phyloP scores from a whole-genome alignment of 148 eudicot genomes.

The Camellia granthamiana region DNA sequence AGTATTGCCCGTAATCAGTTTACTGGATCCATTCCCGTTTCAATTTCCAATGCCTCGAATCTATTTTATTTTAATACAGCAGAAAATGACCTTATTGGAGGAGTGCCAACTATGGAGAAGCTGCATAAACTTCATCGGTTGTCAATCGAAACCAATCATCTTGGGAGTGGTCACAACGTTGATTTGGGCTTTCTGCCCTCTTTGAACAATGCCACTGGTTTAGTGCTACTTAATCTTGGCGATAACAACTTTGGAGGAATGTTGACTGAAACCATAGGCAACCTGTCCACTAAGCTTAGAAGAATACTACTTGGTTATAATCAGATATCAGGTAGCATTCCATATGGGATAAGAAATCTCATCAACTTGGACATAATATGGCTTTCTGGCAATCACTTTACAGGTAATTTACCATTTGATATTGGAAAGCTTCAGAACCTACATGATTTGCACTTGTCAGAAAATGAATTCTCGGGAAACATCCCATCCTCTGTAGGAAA shows the following conservation, averaged over 20 bases:
- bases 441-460: not conserved
- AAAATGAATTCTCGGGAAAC: not conserved
- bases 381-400: not conserved
- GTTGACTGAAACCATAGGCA: conserved; percentile 8
- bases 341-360: conserved; percentile 12
- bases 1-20: not conserved
- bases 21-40: not conserved
- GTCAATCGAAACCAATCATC: not conserved
- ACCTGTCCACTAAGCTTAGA: conserved; percentile 11
- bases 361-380: not conserved
- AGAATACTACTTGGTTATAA: not conserved
- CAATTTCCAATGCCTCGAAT: not conserved
- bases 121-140: not conserved
- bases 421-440: conserved; percentile 15
- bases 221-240: no score
- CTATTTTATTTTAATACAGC: not conserved
- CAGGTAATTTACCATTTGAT: conserved; percentile 9
- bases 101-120: not conserved
- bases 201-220: no score
- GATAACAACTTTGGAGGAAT: not conserved
- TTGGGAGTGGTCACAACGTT: not conserved
- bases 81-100: not conserved
- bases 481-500: conserved; percentile 22
- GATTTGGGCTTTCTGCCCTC: conserved; percentile 7
- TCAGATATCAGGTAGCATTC: conserved; percentile 10